phyloP scores from a whole-genome alignment of 345 rosid genomes.

The Murraya koenigii region DNA sequence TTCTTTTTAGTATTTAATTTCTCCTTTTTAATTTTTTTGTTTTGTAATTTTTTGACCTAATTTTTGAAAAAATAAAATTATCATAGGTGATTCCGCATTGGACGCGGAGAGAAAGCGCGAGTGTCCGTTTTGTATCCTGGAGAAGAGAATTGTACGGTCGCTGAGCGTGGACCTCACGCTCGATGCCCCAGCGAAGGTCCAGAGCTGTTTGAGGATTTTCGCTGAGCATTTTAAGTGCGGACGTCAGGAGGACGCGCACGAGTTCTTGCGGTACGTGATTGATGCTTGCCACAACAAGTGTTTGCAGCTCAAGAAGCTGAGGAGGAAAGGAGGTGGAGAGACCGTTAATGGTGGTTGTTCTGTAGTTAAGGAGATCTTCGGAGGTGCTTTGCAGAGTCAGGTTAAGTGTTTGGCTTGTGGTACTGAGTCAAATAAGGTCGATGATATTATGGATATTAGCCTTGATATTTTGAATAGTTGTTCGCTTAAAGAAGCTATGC shows the following conservation, averaged over 20 bases:
- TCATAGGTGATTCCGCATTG: constrained; percentile 57
- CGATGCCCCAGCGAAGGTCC: constrained; percentile 73
- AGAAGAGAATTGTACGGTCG: constrained; percentile 75
- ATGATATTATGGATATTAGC: constrained; percentile 97
- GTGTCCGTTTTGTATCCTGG: constrained; percentile 87
- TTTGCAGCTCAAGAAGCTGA: constrained; percentile 77
- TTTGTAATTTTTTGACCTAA: not conserved
- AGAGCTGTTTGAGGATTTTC: constrained; percentile 57
- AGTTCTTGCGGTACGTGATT: constrained; percentile 85
- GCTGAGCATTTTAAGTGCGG: constrained; percentile 76
- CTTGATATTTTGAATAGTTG: constrained; percentile 66
- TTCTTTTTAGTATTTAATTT: not conserved
- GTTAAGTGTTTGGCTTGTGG: constrained; percentile 89
- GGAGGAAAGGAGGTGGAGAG: constrained; percentile 41
- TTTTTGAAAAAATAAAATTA: not conserved
- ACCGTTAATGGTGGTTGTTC: constrained; percentile 36
- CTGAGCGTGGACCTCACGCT: constrained; percentile 53
- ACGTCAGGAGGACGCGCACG: constrained; percentile 97
- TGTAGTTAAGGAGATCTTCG: constrained; percentile 86
- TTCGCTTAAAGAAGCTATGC: constrained; percentile 81
- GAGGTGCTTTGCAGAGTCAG: constrained; percentile 96
- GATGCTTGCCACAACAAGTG: constrained; percentile 95
- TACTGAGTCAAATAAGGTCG: constrained; percentile 84
- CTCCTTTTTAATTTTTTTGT: not conserved
- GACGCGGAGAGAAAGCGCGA: constrained; percentile 63